Evolutionary conservation across 352 stramenopile species (phyloP).

Genomic region (Phytophthora vignae): DNA sequence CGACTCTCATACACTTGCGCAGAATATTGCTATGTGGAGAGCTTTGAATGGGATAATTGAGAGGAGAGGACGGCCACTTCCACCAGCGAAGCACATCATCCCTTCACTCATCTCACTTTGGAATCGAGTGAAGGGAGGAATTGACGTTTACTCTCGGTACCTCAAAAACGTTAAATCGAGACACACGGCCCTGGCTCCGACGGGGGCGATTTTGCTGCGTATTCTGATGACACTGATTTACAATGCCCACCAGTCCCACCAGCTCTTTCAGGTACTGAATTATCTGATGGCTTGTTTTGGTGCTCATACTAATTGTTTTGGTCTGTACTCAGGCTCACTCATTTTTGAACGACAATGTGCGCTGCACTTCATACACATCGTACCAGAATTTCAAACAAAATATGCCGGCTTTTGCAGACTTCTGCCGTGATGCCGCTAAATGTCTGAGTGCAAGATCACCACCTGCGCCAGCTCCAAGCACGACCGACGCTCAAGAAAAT

Average conservation of each 20-base stretch:
- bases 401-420: constrained; percentile 2
- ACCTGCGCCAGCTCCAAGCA: background rate
- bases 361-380: constrained; percentile 4
- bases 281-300: background rate
- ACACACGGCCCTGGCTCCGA: constrained; percentile 1
- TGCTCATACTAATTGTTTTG: background rate
- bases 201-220: constrained; percentile 2
- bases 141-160: constrained; percentile 10
- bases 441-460: constrained; percentile 1
- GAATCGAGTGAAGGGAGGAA: constrained; percentile 13
- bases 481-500: background rate
- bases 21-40: constrained; percentile 7
- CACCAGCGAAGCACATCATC: constrained; percentile 6
- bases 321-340: constrained; percentile 1
- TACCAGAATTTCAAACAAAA: constrained; percentile 5
- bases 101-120: constrained; percentile 1
- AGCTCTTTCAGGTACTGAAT: constrained; percentile 9
- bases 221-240: constrained; percentile 11
- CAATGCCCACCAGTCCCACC: constrained; percentile 3
- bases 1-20: background rate
- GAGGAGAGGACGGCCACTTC: background rate
- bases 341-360: background rate
- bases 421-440: constrained; percentile 7
- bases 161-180: constrained; percentile 10
- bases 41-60: constrained; percentile 1